Evolutionary conservation across 2,329 filamentous ascomycete genomes (phyloP).

Genomic region (Chalaropsis ovoidea): DNA sequence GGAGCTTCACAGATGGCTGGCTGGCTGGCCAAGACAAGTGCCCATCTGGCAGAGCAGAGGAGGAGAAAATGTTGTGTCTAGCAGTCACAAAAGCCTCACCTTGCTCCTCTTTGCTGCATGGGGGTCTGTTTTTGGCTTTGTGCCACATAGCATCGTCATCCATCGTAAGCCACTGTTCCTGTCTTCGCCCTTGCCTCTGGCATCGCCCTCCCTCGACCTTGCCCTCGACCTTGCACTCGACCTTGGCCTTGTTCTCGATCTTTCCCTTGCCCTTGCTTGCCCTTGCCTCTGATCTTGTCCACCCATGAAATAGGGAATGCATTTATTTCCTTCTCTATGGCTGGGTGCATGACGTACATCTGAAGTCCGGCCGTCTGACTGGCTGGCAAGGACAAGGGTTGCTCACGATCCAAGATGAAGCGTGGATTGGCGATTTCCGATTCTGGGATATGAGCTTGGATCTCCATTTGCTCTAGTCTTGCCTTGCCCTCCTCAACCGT

Average conservation of each 20-base stretch:
- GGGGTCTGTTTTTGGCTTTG: not conserved
- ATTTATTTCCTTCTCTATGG: too few species aligned
- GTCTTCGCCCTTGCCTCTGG: not conserved
- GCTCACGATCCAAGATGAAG: not conserved
- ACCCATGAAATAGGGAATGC: not conserved
- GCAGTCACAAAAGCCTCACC: not conserved
- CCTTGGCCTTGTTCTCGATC: not conserved
- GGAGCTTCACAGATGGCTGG: too few species aligned
- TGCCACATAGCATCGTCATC: not conserved
- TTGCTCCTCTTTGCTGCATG: not conserved
- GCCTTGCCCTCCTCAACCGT: not conserved
- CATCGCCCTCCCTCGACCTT: not conserved
- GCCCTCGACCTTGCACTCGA: not conserved
- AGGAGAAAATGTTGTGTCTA: not conserved
- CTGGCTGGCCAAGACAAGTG: not conserved
- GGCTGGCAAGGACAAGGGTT: conserved; percentile 7
- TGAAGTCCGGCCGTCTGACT: not conserved
- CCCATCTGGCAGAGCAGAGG: not conserved
- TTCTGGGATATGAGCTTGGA: conserved; percentile 1
- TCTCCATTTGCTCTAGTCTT: not conserved
- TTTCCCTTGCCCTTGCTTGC: not conserved
- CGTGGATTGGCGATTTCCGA: not conserved
- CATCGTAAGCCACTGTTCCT: not conserved
- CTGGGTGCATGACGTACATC: not conserved
- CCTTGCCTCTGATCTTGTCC: not conserved